Evolutionary conservation across 2,329 filamentous ascomycete genomes (phyloP), one percentile per base, ranked within the genome.

Genomic region (Mycosphaerella sp.): DNA sequence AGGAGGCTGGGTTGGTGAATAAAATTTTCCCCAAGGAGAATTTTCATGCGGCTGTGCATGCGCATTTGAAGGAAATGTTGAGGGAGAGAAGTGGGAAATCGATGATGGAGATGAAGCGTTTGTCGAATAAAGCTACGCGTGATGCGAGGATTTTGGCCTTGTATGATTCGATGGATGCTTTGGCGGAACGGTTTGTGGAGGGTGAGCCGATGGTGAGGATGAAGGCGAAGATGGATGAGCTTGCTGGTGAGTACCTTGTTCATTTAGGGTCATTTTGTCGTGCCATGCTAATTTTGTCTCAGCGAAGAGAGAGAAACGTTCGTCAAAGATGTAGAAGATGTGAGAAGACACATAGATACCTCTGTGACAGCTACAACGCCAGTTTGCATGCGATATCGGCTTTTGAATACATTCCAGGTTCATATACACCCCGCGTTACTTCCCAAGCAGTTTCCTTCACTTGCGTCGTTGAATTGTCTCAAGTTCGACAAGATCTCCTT

Each of bases 71-170:
- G 53, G 61, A 58, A 2, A 60, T 64, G 61, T 45, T 65, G 47
- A 57, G 57, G 45, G 60, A 63, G 48, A 45, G 61, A 21, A 59
- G 58, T 45, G 63, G 63, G 7, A 64, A 60, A 48, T 58, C 54
- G 9, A 62, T 65, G 62, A 64, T 64, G 57, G 61, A 64, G 51
- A 63, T 64, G 62, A 65, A 65, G 61, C 45, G 61, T 14, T 48
- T 65, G 53, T 56, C 60, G 56, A 65, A 65, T 45, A 55, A 54
- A 50, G 43, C 38, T 8, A 55, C 55, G 14, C 47, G 63, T 21
- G 59, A 64, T 36, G 51, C 53, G 43, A 54, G 62, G 45, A 59
- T 65, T 39, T 17, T 65, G 54, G 52, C 59, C n/a, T 29, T 65
- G 55, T 63, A 60, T 41, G 60, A 65, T 40, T 44, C 56, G 11